Conservation (phyloP, 129 eudicot genomes). For the Pseudognaphalium luteoalbum region DNA sequence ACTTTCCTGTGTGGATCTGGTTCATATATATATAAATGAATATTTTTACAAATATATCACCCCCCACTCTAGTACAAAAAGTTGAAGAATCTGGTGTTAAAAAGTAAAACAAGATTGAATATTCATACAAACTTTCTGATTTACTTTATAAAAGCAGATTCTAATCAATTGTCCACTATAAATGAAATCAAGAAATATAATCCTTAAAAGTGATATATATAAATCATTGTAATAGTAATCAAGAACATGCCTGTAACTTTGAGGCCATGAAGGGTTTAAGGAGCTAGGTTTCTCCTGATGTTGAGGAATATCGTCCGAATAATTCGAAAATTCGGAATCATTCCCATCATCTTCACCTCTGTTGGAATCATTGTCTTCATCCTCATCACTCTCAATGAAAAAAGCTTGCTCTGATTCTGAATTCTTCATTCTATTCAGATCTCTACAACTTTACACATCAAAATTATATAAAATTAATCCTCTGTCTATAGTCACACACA, state of each 20-base stretch:
- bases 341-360: conserved; percentile 55
- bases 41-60: not conserved
- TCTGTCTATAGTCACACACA: not conserved
- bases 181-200: not conserved
- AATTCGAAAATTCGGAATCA: conserved; percentile 64
- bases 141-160: not conserved
- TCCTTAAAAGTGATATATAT: not conserved
- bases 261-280: conserved; percentile 72
- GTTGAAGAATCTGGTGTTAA: not conserved
- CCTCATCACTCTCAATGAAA: conserved; percentile 80
- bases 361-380: conserved; percentile 45
- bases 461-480: not conserved
- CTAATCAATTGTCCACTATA: not conserved
- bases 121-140: not conserved
- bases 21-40: too few relatives aligned
- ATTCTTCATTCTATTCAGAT: conserved; percentile 55
- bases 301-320: conserved; percentile 42
- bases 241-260: conserved; percentile 68
- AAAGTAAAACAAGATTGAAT: conserved; percentile 5
- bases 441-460: conserved; percentile 19
- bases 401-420: conserved; percentile 70
- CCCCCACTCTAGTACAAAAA: not conserved
- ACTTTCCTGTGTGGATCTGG: not conserved
- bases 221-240: not conserved
- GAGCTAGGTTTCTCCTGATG: conserved; percentile 59